phyloP scores from a whole-genome alignment of 768 basidiomycete genomes.

The Kwoniella shandongensis region DNA sequence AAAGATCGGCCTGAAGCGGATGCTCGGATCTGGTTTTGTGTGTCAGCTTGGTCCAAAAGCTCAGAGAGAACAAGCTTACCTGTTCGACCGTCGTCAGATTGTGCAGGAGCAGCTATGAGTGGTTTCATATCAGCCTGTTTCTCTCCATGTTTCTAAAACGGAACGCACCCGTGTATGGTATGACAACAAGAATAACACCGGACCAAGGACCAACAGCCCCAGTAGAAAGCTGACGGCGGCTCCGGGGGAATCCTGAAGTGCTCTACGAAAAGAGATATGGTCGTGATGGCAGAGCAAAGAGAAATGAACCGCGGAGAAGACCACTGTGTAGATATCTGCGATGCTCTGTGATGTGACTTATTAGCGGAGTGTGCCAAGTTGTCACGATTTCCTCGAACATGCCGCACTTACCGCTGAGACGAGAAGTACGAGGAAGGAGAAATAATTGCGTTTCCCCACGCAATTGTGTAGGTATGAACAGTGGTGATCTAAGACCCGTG shows the following conservation, averaged over 20 bases:
- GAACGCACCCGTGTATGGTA: slow-evolving; percentile 82
- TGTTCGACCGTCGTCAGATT: slow-evolving; percentile 97
- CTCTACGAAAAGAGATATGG: slow-evolving; percentile 58
- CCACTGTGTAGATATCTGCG: slow-evolving; percentile 71
- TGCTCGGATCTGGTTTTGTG: slow-evolving; percentile 67
- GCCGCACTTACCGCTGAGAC: slow-evolving; percentile 65
- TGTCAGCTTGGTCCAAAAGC: slow-evolving; percentile 9
- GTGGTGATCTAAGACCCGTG: slow-evolving; percentile 46
- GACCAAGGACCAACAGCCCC: slow-evolving; percentile 74
- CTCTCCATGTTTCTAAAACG: too few relatives aligned
- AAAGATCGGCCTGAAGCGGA: slow-evolving; percentile 73
- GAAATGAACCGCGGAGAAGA: slow-evolving; percentile 80
- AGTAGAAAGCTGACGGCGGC: slow-evolving; percentile 78
- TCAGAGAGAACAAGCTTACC: slow-evolving; percentile 58
- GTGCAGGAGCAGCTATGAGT: slow-evolving; percentile 63
- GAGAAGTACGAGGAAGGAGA: slow-evolving; percentile 85
- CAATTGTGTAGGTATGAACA: slow-evolving; percentile 77
- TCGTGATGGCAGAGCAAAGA: slow-evolving; percentile 64
- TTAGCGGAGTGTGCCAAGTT: not conserved
- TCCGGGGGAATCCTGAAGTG: slow-evolving; percentile 63
- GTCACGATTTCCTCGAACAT: not conserved
- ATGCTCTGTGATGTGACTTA: slow-evolving; percentile 59
- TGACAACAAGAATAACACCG: slow-evolving; percentile 70
- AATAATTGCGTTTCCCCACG: slow-evolving; percentile 90
- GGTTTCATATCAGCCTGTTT: not conserved